Conservation (phyloP, 345 rosid genomes). For the Eucalyptus caleyi region DNA sequence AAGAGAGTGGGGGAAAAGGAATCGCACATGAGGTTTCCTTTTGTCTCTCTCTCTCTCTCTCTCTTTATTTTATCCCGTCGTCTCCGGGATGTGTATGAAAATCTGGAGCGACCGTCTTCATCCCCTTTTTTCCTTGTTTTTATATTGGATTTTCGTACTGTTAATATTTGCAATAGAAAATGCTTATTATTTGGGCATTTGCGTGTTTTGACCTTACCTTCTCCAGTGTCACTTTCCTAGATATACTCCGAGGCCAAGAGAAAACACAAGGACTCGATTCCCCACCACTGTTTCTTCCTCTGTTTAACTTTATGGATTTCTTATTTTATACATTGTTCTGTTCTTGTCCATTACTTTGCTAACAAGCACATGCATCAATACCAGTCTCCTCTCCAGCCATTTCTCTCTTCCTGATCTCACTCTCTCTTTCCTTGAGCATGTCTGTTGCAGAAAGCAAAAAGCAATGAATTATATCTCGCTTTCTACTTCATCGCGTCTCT, state of each 20-base stretch:
- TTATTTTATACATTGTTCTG: constrained; percentile 9
- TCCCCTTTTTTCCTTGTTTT: background rate
- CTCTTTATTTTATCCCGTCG: constrained; percentile 38
- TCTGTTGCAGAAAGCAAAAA: constrained; percentile 11
- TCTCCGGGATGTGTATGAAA: constrained; percentile 39
- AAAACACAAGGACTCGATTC: constrained; percentile 5
- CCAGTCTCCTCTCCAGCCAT: constrained; percentile 3
- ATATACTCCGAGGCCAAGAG: constrained; percentile 43
- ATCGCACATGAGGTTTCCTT: constrained; percentile 2
- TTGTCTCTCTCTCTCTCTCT: constrained; percentile 14
- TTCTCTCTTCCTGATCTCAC: background rate
- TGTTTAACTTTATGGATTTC: constrained; percentile 3
- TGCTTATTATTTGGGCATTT: background rate
- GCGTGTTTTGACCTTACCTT: constrained; percentile 40
- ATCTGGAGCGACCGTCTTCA: constrained; percentile 6
- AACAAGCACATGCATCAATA: background rate
- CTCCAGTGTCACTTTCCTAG: constrained; percentile 51
- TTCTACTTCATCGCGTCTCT: background rate
- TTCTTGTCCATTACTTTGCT: background rate
- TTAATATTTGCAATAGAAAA: background rate
- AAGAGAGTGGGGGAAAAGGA: constrained; percentile 27
- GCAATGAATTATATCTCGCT: background rate
- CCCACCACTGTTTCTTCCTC: constrained; percentile 7
- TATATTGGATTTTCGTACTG: background rate
- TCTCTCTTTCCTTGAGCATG: constrained; percentile 22